These are phyloP conservation scores for Cladosporium oxysporum DNA, from an alignment of 2,329 filamentous ascomycete genomes.

Conservation along the genomic window DNA sequence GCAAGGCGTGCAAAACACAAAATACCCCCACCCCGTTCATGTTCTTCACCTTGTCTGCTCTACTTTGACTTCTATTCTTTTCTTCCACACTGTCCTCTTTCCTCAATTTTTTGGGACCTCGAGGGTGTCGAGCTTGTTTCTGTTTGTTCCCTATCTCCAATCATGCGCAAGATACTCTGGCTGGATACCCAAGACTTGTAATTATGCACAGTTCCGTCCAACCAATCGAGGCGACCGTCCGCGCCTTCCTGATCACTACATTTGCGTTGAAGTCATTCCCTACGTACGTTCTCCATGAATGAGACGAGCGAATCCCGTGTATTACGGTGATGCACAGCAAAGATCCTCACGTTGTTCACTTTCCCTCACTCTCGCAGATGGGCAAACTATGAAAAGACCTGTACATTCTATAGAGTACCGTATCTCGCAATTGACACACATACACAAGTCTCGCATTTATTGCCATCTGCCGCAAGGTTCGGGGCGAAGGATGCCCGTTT, in stretches of 20 bases:
- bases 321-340: background rate
- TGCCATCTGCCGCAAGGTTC: background rate
- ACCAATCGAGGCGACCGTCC: background rate
- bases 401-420: background rate
- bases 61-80: background rate
- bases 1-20: constrained; percentile 10
- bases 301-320: background rate
- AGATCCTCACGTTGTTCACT: no score
- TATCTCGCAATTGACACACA: background rate
- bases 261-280: background rate
- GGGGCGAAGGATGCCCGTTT: background rate
- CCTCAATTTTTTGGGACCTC: background rate
- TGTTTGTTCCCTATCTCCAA: background rate
- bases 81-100: no score
- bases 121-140: constrained; percentile 5
- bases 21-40: background rate
- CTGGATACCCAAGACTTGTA: constrained; percentile 15
- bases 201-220: background rate
- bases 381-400: background rate
- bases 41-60: constrained; percentile 1
- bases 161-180: constrained; percentile 15
- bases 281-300: background rate
- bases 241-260: background rate
- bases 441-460: background rate
- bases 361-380: no score